Evolutionary conservation across 805 yeast genomes (phyloP), one percentile per base, ranked within the genome.

Genomic region (Kuraishia piskuri): DNA sequence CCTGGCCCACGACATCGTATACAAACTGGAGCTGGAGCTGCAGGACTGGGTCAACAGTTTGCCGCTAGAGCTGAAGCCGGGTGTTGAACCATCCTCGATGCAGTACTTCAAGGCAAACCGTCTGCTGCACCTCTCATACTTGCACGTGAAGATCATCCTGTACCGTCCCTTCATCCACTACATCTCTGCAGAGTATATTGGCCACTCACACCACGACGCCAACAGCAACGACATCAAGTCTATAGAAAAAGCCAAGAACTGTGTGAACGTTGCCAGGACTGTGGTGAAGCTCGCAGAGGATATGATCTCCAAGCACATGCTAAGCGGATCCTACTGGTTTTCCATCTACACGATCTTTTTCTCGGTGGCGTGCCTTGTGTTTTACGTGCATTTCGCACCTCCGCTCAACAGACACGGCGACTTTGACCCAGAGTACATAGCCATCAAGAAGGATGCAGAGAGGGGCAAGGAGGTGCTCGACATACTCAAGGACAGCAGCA

Each of bases 121-220:
- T 63, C 74, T 88, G 52, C 70, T 90, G 26, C 88, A 85, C 64
- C 69, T 87, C 51, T 82, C 90, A 23, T 87, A 82, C 57, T 70
- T 87, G 50, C 88, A 89, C 63, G 88, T 90, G 53, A 87, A 86
- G 64, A 82, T 90, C 54, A 85, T 88, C 61, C 73, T 90, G 17
- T 90, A 90, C 62, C 78, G 96, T 51, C 97, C 97, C 1, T 90
- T 90, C 64, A 86, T 90, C 59, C 96, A 90, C 68, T 88, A 85
- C 64, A 78, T 86, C 52, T 79, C 88, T 36, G 83, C 86, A 51
- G 82, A 80, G 48, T 72, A 68, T 53, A 58, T 66, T 46, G 55
- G 61, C 17, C 26, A 53, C 2, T 31, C 40, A 31, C 40, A 31
- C 40, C 51, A 59, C 20, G 59, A 58, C 17, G 58, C 57, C 6